A percentile compares a stretch with the other conserved stretches of the same genome.
Conservation (phyloP, 768 basidiomycete species). For the Russula foetens region DNA sequence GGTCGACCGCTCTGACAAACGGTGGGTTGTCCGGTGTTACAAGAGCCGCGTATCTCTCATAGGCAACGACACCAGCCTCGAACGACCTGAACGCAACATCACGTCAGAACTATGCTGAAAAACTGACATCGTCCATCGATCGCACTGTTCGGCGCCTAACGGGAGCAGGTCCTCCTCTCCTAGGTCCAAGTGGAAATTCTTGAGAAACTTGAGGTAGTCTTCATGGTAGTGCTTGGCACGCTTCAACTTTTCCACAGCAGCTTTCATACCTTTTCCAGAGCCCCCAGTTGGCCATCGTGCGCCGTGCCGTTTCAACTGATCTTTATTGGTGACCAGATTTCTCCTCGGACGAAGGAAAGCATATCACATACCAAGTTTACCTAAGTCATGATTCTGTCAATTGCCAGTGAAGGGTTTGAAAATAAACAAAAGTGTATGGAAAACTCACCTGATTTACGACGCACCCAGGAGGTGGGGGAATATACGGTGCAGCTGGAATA, state of each 20-base stretch:
- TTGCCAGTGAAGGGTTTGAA: neutral
- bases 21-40: constrained; percentile 39
- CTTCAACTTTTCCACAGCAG: constrained; percentile 47
- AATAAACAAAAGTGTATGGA: neutral
- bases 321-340: neutral
- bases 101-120: neutral
- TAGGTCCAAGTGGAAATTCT: constrained; percentile 49
- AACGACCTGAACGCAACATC: constrained; percentile 34
- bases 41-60: constrained; percentile 45
- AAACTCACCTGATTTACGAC: constrained; percentile 44
- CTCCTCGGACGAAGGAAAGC: neutral
- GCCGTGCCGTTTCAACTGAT: constrained; percentile 73
- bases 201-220: constrained; percentile 46
- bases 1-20: constrained; percentile 44
- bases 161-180: constrained; percentile 53
- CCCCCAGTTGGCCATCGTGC: constrained; percentile 63
- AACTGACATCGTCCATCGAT: neutral
- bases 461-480: constrained; percentile 40
- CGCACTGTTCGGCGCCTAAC: constrained; percentile 59
- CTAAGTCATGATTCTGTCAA: constrained; percentile 27
- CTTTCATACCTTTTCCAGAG: constrained; percentile 35
- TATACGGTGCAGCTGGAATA: constrained; percentile 40
- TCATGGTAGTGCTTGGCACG: constrained; percentile 38
- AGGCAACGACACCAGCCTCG: constrained; percentile 45
- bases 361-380: constrained; percentile 47